These are phyloP conservation scores for Penicillium oxalicum DNA, from an alignment of 2,329 filamentous ascomycete species.

Conservation along the genomic window DNA sequence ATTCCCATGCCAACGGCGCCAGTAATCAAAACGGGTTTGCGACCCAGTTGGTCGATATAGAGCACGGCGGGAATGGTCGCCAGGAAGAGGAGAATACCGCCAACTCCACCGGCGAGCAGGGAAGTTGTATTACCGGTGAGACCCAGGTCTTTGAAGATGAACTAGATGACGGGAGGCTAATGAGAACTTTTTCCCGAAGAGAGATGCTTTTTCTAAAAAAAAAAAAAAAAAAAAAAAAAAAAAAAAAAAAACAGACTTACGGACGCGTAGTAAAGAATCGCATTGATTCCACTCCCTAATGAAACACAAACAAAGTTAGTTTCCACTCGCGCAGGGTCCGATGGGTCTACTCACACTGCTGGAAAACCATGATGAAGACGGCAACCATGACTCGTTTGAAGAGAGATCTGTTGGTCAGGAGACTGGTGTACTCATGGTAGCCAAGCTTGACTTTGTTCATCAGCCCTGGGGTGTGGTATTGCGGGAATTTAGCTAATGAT, in stretches of 20 bases:
- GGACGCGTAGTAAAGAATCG: conserved; percentile 37
- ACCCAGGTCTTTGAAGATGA: conserved; percentile 33
- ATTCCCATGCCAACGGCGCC: conserved; percentile 64
- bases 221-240: too few species aligned
- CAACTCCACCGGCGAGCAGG: conserved; percentile 37
- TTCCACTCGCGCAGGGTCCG: not conserved
- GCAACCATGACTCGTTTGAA: conserved; percentile 33
- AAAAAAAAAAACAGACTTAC: conserved; percentile 9
- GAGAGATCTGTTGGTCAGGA: conserved; percentile 31
- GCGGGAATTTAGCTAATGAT: conserved; percentile 51
- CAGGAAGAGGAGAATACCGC: conserved; percentile 37
- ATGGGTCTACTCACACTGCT: conserved; percentile 41
- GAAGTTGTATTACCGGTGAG: conserved; percentile 33
- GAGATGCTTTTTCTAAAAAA: too few species aligned
- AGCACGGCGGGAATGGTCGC: conserved; percentile 38
- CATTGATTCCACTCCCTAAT: conserved; percentile 31
- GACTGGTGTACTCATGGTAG: conserved; percentile 33
- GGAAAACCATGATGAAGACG: conserved; percentile 40
- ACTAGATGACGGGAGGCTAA: not conserved
- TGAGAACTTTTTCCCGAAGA: too few species aligned
- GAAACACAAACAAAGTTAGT: not conserved
- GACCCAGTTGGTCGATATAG: conserved; percentile 38
- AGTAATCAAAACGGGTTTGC: conserved; percentile 36
- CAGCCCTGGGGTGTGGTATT: not conserved
- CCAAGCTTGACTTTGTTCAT: conserved; percentile 60